Conservation (phyloP, 371 early-diverging fungal species). For the Syncephalastrum contaminatum region DNA sequence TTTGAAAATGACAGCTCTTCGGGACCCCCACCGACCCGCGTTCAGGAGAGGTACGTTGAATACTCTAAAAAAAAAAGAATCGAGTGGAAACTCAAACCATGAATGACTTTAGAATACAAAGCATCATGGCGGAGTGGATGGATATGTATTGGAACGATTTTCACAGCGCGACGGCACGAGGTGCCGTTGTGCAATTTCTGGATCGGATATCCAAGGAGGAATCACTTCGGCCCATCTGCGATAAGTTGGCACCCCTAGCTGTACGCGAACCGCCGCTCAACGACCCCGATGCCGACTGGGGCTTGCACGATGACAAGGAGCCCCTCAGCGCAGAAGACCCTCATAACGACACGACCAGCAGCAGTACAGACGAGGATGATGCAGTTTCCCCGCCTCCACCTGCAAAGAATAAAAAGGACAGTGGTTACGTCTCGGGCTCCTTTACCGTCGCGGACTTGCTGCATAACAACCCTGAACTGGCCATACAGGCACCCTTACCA, state of each 20-base stretch:
- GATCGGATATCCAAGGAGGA: conserved; percentile 38
- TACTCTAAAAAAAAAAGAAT: conserved; percentile 17
- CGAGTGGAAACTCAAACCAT: conserved; percentile 5
- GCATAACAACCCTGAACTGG: too few relatives aligned
- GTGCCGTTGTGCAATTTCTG: conserved; percentile 44
- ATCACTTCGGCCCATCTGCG: conserved; percentile 37
- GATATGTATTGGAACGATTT: conserved; percentile 57
- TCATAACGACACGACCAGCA: background rate
- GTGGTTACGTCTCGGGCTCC: conserved; percentile 35
- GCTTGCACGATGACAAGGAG: conserved; percentile 28
- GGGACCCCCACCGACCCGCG: conserved; percentile 28
- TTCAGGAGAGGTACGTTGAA: conserved; percentile 37
- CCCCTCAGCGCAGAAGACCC: background rate
- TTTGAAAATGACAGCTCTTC: conserved; percentile 34
- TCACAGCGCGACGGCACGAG: conserved; percentile 45
- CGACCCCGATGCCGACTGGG: conserved; percentile 48
- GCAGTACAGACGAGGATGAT: background rate
- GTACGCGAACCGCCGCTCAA: conserved; percentile 40
- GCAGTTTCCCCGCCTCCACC: background rate
- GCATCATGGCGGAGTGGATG: conserved; percentile 46
- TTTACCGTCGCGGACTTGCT: conserved; percentile 19
- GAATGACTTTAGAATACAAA: conserved; percentile 38
- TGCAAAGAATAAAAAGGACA: conserved; percentile 38
- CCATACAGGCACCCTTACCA: background rate
- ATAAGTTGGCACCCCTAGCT: conserved; percentile 37